Base-by-base conservation (phyloP, 2,329 filamentous ascomycete genomes). In the Pseudocercospora fijiensis region DNA sequence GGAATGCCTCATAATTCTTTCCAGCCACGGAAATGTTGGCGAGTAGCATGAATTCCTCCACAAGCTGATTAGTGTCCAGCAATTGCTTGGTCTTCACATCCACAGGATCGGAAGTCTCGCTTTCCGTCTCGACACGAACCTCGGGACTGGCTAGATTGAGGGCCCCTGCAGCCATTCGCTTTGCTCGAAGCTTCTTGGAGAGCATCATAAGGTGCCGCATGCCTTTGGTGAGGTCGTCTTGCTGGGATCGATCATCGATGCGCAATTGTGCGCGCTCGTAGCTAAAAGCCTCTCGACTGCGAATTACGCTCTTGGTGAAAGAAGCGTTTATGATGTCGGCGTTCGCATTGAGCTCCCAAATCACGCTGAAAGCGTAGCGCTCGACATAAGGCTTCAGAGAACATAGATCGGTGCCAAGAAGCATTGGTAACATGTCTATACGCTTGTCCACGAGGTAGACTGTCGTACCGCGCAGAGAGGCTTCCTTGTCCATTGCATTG, bases 31-130 rank as follows among this genome's bases (percentile, higher is more conserved):
- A 94, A 74, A 92, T 92, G 80, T 99, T 99, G 82, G 95, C 96
- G 76, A 98, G 90, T 74, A 99, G 83, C 95, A 99, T 99, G 83
- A 99, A 98, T 76, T 99, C 95, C 76, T 99, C 95, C 27, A 99
- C 96, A 4, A 99, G 86, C 22, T 94, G 97, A 81, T 98, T 99
- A 59, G 95, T 99, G 74, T 95, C 93, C 41, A 99, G 87, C 58
- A 93, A 87, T 72, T 93, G 85, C 80, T 99, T 99, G 5, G 93
- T 96, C 82, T 98, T 92, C 70, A 99, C 91, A 72, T 98, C 95
- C 60, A 96, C 89, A 0, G 95, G 94, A 74, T 98, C 95, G 1
- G 93, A 96, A 0, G 94, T 96, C 78, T 99, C 95, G 8, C 91
- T 96, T 76, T 97, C 94, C 73, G 91, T 90, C 77, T 97, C 91